Conservation (phyloP, 495 filamentous ascomycete genomes). For the Penicillium antarcticum region DNA sequence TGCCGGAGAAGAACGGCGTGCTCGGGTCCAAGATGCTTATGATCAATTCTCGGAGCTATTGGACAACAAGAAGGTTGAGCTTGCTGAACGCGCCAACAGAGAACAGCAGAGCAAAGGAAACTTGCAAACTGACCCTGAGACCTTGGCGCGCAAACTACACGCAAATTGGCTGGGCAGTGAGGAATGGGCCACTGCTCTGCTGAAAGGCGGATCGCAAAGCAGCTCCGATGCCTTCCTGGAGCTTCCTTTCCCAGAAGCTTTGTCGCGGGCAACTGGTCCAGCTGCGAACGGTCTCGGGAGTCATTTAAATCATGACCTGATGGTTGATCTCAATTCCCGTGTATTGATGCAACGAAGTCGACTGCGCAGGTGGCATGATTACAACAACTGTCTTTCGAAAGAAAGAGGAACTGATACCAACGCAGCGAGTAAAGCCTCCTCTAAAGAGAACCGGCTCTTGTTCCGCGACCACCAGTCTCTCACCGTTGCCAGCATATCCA, state of each 20-base stretch:
- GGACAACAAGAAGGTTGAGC: slow-evolving; percentile 46
- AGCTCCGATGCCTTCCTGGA: slow-evolving; percentile 61
- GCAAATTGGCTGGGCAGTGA: slow-evolving; percentile 74
- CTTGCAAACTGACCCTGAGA: slow-evolving; percentile 29
- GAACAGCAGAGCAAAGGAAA: slow-evolving; percentile 24
- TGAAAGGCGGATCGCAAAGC: slow-evolving; percentile 60
- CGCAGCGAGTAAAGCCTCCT: not conserved
- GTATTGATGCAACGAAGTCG: slow-evolving; percentile 60
- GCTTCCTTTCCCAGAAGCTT: slow-evolving; percentile 62
- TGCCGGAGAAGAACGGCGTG: slow-evolving; percentile 39
- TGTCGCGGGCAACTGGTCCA: slow-evolving; percentile 56
- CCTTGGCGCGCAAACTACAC: slow-evolving; percentile 47
- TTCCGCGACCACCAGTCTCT: slow-evolving; percentile 40
- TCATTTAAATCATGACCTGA: slow-evolving; percentile 27
- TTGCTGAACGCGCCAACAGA: slow-evolving; percentile 31
- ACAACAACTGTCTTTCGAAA: slow-evolving; percentile 42
- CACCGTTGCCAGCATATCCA: slow-evolving; percentile 41
- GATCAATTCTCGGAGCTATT: slow-evolving; percentile 59
- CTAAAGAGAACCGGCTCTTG: slow-evolving; percentile 20
- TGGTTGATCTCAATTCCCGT: slow-evolving; percentile 61
- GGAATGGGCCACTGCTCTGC: slow-evolving; percentile 62
- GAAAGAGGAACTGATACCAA: slow-evolving; percentile 14
- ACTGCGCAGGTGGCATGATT: slow-evolving; percentile 69
- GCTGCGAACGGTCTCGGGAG: slow-evolving; percentile 49
- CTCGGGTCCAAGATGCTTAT: slow-evolving; percentile 46